Evolutionary conservation across 345 rosid species (phyloP).

Genomic region (Populus ilicifolia): DNA sequence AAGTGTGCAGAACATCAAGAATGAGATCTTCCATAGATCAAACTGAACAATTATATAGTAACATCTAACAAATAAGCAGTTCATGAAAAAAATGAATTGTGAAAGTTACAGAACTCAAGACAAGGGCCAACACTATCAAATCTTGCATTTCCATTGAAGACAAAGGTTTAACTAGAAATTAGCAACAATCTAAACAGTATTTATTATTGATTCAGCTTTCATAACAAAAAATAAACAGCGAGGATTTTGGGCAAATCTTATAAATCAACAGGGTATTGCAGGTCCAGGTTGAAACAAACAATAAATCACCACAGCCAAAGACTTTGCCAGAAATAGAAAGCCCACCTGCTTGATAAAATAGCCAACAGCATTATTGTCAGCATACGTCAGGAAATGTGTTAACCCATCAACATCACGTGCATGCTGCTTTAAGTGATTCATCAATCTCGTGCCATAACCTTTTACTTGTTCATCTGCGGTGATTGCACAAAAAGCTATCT

Average conservation of each 20-base stretch:
- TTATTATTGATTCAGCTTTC: background rate
- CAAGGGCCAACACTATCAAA: background rate
- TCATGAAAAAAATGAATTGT: background rate
- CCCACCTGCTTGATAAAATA: conserved; percentile 92
- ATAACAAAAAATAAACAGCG: background rate
- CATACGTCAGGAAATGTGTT: conserved; percentile 94
- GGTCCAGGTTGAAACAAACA: conserved; percentile 8
- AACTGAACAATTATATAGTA: conserved; percentile 1
- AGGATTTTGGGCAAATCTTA: background rate
- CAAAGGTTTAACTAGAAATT: background rate
- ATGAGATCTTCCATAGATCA: conserved; percentile 2
- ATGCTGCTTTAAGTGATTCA: conserved; percentile 98
- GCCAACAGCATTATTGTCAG: conserved; percentile 98
- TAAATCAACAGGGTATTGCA: background rate
- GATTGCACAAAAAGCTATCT: conserved; percentile 99
- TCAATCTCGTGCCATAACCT: conserved; percentile 98
- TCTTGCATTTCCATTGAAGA: background rate
- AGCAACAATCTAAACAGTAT: background rate
- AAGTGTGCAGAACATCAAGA: background rate
- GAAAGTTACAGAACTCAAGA: background rate
- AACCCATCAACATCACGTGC: conserved; percentile 96
- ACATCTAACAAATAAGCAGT: background rate
- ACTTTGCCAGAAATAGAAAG: conserved; percentile 6
- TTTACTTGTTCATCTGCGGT: conserved; percentile 99
- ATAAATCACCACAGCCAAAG: background rate